phyloP scores from a whole-genome alignment of 2,329 filamentous ascomycete species.

The Parastagonospora avenae region DNA sequence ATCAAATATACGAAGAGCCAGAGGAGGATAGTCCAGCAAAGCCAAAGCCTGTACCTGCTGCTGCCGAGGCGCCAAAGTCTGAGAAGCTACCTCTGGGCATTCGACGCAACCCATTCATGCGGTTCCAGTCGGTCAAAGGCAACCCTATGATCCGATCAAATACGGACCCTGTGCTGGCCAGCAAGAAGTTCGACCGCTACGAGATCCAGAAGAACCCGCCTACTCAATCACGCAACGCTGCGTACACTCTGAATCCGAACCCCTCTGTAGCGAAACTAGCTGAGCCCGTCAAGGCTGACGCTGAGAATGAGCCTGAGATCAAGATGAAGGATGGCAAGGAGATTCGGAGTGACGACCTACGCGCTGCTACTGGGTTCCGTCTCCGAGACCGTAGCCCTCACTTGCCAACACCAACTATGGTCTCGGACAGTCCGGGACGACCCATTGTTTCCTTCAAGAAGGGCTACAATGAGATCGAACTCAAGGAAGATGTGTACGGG shows the following conservation, averaged over 20 bases:
- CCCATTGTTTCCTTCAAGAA: constrained; percentile 97
- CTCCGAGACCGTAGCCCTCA: constrained; percentile 85
- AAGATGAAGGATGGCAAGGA: constrained; percentile 79
- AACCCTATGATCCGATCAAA: constrained; percentile 50
- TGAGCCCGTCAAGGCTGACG: constrained; percentile 31
- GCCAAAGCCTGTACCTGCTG: constrained; percentile 33
- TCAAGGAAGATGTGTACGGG: constrained; percentile 58
- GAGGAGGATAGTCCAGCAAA: constrained; percentile 52
- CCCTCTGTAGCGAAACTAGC: constrained; percentile 43
- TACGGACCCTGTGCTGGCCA: constrained; percentile 54
- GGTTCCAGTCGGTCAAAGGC: constrained; percentile 61
- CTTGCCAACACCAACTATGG: constrained; percentile 84
- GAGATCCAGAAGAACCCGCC: constrained; percentile 88
- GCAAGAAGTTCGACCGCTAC: constrained; percentile 54
- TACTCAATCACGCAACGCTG: constrained; percentile 78
- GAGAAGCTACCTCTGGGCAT: constrained; percentile 53
- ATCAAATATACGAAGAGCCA: constrained; percentile 90
- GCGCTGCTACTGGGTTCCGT: constrained; percentile 86
- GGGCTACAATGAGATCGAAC: constrained; percentile 78
- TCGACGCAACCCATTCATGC: constrained; percentile 70
- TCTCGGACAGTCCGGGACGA: constrained; percentile 86
- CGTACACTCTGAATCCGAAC: constrained; percentile 80
- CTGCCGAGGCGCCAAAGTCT: constrained; percentile 37
- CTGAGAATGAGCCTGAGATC: constrained; percentile 40
- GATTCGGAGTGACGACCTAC: constrained; percentile 84